Base-by-base conservation (phyloP, 2,329 filamentous ascomycete genomes). In the Metarhizium sp. region DNA sequence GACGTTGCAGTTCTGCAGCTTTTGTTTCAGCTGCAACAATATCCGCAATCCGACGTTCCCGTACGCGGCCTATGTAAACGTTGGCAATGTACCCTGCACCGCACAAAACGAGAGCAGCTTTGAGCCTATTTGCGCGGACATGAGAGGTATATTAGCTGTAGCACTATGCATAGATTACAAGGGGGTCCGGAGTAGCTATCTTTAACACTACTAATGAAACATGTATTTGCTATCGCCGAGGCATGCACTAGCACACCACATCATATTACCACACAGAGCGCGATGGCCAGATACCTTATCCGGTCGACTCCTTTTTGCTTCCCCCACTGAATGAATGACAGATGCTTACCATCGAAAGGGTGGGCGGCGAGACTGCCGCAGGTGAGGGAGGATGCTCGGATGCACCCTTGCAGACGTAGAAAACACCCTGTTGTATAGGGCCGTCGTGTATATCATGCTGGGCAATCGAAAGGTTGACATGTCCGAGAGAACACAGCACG, bases 31-130 rank as follows among this genome's bases (percentile, higher is more conserved):
- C 62, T 50, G 29, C 29, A 6, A 36, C 16, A 36, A 38, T 14
- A 18, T 62, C 65, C 49, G 65, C 63, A 25, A 61, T 57, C 30
- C 63, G 66, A 34, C 64, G 66, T 54, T 63, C 59, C 55, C 63
- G 59, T 43, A 61, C 57, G 52, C 57, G 61, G 49, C 69, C 63
- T 29, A 68, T 56, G 52, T 67, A 73, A 14, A 63, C 53, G 50
- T 71, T 72, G 55, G 64, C 63, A 42, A 67, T 70, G 58, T 68
- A 70, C 54, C 68, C 71, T 50, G 67, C 62, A 47, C 64, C 64
- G n/a, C 65, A 58, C 55, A 70, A 58, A 51, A 64, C 67, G 36
- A 62, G 62, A 51, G 68, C 61, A 49, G 68, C 20, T 48, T 30
- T 48, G 25, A 48, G 14, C 45, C 45, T 48, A 3, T 29, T 48